Base-by-base conservation (phyloP, 345 rosid species). In the Camelina laxa region DNA sequence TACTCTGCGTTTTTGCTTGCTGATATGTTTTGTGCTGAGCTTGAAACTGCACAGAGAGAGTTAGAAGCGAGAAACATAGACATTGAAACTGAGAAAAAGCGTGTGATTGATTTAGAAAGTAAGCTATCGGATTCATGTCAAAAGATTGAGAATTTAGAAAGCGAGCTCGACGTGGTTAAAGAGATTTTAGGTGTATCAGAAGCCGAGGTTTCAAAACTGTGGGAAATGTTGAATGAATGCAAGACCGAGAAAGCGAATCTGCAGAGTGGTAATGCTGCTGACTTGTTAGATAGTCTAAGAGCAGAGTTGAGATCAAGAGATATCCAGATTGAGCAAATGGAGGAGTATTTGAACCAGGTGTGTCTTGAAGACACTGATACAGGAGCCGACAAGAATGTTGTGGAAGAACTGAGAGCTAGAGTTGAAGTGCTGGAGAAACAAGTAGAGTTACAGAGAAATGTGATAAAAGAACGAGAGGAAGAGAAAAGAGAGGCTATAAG, bases 401-500 rank as follows among this genome's bases (percentile, higher is more conserved):
- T 42, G 20, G 85, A 72, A 36, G 85, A 85, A 27, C 36, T 87
- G 21, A 85, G 60, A 76, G 44, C 22, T 38, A 90, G 80, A 70
- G 83, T 77, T 7, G 54, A 79, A 60, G 85, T 82, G 31, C 75
- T 91, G 38, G 91, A 90, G 82, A 78, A 68, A 24, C 91, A 86
- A 74, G 90, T 82, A 55, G 87, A 86, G 60, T 53, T 75, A 70
- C 93, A 84, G 76, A 87, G 75, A 57, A 56, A 42, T 36, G 80
- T 74, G 80, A 79, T 91, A 42, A 53, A 64, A 54, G 91, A 84
- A 20, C 80, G 76, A 64, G 89, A 91, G n/a, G 91, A 93, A 79
- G 89, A 85, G 84, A 90, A 93, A 75, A 71, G 89, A 70, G 97
- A 90, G 79, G 98, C 87, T 39, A 90, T 93, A 65, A 75, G 89